Evolutionary conservation across 192 early-diverging fungal species (phyloP), one percentile per base, ranked within the genome.

Genomic region (Coemansia sp.): DNA sequence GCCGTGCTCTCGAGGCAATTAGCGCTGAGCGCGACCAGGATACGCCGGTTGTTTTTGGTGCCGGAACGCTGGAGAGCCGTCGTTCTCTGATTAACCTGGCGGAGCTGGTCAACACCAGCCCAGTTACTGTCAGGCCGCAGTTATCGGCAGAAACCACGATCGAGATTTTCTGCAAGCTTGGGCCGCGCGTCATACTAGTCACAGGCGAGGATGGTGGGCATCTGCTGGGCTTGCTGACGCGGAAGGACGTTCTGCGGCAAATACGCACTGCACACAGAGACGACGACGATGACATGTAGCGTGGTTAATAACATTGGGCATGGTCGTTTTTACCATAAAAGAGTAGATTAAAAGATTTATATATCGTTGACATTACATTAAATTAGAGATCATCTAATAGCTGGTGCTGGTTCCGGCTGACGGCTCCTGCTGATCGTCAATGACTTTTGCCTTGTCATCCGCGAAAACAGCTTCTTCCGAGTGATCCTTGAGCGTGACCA

Each of bases 151-250:
- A 92, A 61, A 91, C 89, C 0, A 89, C 90, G 0, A 82, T 92
- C 66, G 89, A 93, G 76, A 85, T 94, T 48, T 94, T 94, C 67
- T 90, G 90, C 58, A 92, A 94, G 77, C 84, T 93, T 57, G 92
- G 91, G 8, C 91, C 91, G 17, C 84, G 89, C 7, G 83, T 89
- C 7, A 83, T 93, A 29, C 69, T 91, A 18, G 85, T 93, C 22
- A 89, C 89, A 66, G 76, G 85, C 55, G 75, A 77, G n/a, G 75
- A 77, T 45, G 67, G 69, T 49, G 90, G 87, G 30, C 84, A 77
- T 57, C 65, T 91, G 30, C 77, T 84, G 4, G 91, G 91, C 8
- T 67, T 93, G 36, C 76, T 91, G 34, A 93, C 91, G 1, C 87
- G 89, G 66, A 93, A 93, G 64, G 91, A 93, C 75, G 68, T 93